Base-by-base conservation (phyloP, 495 filamentous ascomycete genomes). In the Friedmanniomyces endolithicus region DNA sequence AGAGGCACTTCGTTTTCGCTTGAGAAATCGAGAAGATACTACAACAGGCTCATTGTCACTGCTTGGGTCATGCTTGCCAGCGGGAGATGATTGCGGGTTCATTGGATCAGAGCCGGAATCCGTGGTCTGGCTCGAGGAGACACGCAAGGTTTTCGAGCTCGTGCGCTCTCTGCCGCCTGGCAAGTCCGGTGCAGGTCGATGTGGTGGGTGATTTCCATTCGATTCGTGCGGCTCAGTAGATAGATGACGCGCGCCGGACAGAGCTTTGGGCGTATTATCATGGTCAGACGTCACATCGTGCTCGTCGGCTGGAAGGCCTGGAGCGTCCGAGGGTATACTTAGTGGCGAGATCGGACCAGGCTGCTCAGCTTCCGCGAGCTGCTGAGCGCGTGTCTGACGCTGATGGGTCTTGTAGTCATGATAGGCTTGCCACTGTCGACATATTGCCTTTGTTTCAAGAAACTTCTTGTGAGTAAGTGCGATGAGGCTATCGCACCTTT, bases 101-200 rank as follows among this genome's bases (percentile, higher is more conserved):
- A 20, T 8, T 7, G 22, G n/a, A 31, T 50, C 19, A 11, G 34
- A 16, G 8, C 20, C 66, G 23, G 57, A 54, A 24, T 68, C 52
- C 7, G 66, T 68, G 20, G 61, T 64, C 50, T 70, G 66, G 43
- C 68, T 68, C 1, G 68, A 70, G 7, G 33, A n/a, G 1, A 50
- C 34, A 11, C 40, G 51, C 24, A 34, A 31, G 1, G 25, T 46
- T 11, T 16, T 31, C 11, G 44, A 47, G 37, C 37, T 41, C 37
- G 37, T 41, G 37, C 37, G 37, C 17, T 16, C 37, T 41, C 6
- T 14, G 17, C 12, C 12, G 27, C 57, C 53, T 58, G 60, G 61
- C 12, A 24, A 49, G 37, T 31, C 45, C 9, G 60, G 46, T 16
- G 29, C 27, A 31, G 9, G 37, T 4, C 16, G 14, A 41, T 41